Percentiles rank a stretch among this genome's conserved stretches.
Evolutionary conservation across 2,329 filamentous ascomycete species (phyloP).

Genomic region (Coleophoma cylindrospora): DNA sequence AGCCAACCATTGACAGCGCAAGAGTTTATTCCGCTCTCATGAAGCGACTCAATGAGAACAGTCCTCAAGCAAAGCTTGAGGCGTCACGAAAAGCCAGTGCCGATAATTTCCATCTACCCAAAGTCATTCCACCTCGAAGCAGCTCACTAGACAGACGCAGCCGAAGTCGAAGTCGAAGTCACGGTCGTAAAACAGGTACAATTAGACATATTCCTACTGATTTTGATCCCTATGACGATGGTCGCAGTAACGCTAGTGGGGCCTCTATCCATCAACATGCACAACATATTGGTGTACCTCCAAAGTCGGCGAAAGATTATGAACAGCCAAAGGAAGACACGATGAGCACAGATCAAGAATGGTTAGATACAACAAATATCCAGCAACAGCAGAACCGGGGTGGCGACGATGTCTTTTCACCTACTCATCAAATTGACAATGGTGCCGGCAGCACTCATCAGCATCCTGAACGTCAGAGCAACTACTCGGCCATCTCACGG

Average conservation of each 20-base stretch:
- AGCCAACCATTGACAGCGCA: constrained; percentile 44
- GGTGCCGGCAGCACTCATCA: background rate
- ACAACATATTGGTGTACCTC: background rate
- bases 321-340: background rate
- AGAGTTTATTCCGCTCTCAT: constrained; percentile 62
- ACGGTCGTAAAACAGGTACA: constrained; percentile 10
- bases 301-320: background rate
- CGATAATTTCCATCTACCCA: constrained; percentile 8
- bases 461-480: background rate
- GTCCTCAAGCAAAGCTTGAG: constrained; percentile 19
- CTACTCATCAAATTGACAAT: constrained; percentile 1
- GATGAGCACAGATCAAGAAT: constrained; percentile 7
- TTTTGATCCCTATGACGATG: background rate
- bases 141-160: constrained; percentile 10
- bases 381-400: constrained; percentile 3
- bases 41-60: constrained; percentile 42
- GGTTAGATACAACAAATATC: constrained; percentile 6
- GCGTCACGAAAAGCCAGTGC: constrained; percentile 12
- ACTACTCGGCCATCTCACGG: constrained; percentile 2
- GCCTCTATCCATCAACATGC: background rate
- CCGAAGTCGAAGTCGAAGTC: constrained; percentile 2
- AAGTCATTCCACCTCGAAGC: constrained; percentile 6
- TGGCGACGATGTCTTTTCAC: constrained; percentile 19
- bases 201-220: constrained; percentile 19
- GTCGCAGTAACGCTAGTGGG: background rate